Base-by-base conservation (phyloP, 2,329 filamentous ascomycete genomes). In the Xylariaceae sp. region DNA sequence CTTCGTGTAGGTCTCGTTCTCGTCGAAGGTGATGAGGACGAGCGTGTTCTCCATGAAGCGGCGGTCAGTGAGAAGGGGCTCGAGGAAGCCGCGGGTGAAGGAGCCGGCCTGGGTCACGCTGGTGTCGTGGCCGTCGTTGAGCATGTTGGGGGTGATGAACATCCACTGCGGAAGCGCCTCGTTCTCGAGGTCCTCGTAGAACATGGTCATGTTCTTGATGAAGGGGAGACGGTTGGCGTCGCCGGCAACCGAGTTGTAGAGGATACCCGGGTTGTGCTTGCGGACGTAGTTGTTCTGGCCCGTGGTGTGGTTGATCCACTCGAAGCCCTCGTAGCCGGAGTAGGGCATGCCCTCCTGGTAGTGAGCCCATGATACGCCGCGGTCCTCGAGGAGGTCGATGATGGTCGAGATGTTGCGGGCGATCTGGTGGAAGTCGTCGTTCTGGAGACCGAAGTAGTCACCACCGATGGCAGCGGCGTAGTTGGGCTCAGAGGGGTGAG, bases 271-370 rank as follows among this genome's bases (percentile, higher is more conserved):
- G 73, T 92, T 91, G 76, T 94, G 90, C 76, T 94, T 93, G 69
- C 90, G 86, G 6, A 93, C 89, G 71, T 94, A 94, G 75, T 88
- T 84, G 68, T 92, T 89, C 53, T 81, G 80, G 35, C 82, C 81
- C 2, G 81, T 89, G 65, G 83, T 62, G 64, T 84, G 84, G 73
- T 91, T 90, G 58, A 83, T 78, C 71, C 78, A 90, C 0, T 75
- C 76, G 41, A 73, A 72, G 23, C 88, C 89, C 72, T 89, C 81
- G 74, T 84, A 93, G 10, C 90, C 90, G 1, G 83, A 79, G 73
- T 85, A 91, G 1, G 90, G 90, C 79, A 88, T 80, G 68, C 90
- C 86, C 71, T 94, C 89, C 72, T 92, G 83, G 75, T 93, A 94
- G 64, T 86, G 78, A 54, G 77, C 86, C 87, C 87, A 90, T 2